A percentile compares a stretch with the other conserved stretches of the same genome.
Evolutionary conservation across 768 basidiomycete species (phyloP).

Genomic region (Dendrothele bispora): DNA sequence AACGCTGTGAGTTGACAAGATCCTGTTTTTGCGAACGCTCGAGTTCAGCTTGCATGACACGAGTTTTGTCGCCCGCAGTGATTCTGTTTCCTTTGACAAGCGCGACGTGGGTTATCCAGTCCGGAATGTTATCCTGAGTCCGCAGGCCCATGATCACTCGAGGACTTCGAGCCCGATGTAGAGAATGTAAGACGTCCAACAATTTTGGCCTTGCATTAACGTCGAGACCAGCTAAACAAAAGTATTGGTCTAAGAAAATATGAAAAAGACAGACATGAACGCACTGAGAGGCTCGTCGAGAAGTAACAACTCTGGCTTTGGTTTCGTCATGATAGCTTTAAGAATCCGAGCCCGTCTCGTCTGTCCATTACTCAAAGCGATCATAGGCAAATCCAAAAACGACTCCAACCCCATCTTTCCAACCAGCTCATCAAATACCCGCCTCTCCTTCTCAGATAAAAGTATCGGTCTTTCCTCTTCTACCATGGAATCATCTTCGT

Average conservation of each 20-base stretch:
- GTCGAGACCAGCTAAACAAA: conserved; percentile 81
- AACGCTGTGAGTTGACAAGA: too few relatives aligned
- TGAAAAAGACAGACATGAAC: conserved; percentile 31
- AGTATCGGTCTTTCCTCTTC: conserved; percentile 13
- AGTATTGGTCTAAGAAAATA: background rate
- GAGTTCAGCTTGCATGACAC: too few relatives aligned
- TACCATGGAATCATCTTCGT: conserved; percentile 19
- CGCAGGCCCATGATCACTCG: conserved; percentile 68
- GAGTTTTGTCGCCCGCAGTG: conserved; percentile 48
- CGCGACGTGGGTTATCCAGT: conserved; percentile 72
- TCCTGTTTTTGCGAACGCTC: too few relatives aligned
- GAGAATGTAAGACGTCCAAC: conserved; percentile 49
- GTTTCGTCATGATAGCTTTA: conserved; percentile 67
- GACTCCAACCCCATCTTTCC: conserved; percentile 53
- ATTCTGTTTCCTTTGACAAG: conserved; percentile 50
- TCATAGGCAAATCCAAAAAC: conserved; percentile 78
- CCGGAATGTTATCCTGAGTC: conserved; percentile 69
- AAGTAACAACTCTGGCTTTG: conserved; percentile 73
- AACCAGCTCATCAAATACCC: conserved; percentile 53
- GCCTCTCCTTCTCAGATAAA: conserved; percentile 20
- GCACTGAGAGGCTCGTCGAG: conserved; percentile 95
- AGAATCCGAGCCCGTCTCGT: conserved; percentile 84
- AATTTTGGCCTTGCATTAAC: conserved; percentile 55
- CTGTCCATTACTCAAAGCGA: conserved; percentile 91
- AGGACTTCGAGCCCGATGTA: conserved; percentile 50